These are phyloP conservation scores for Hyphodiscus sp. DNA, from an alignment of 2,329 filamentous ascomycete species.

Conservation along the genomic window DNA sequence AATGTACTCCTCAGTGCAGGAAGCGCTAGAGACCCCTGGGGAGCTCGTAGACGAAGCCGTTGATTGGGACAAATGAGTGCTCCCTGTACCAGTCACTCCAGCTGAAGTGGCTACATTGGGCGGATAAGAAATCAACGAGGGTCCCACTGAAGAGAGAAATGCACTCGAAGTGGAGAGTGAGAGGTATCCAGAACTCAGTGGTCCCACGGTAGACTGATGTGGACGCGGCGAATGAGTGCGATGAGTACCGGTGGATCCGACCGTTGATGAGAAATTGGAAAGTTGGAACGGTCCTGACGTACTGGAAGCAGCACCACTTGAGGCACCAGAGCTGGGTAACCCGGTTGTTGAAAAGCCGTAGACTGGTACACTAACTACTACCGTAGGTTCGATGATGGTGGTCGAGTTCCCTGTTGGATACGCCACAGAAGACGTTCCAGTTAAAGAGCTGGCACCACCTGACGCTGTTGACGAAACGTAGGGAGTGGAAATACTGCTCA, in stretches of 20 bases:
- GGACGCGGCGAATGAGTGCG: too few species aligned
- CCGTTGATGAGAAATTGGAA: not conserved
- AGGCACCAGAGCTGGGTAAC: not conserved
- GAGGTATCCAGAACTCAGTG: too few species aligned
- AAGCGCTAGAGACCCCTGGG: not conserved
- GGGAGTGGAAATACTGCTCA: too few species aligned
- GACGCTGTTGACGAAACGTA: not conserved
- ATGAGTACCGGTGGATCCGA: not conserved
- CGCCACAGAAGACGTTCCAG: constrained; percentile 4
- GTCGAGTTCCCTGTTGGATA: constrained; percentile 11
- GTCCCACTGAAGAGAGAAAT: not conserved
- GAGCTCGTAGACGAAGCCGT: not conserved
- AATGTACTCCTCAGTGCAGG: not conserved
- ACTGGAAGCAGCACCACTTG: not conserved
- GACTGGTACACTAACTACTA: not conserved
- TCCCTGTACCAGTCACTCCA: too few species aligned
- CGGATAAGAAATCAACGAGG: not conserved
- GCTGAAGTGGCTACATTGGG: too few species aligned
- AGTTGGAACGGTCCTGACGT: not conserved
- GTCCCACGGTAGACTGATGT: too few species aligned
- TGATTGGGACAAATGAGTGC: too few species aligned
- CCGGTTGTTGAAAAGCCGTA: too few species aligned
- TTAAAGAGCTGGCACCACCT: not conserved
- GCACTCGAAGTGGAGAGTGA: not conserved
- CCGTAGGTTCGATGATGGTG: constrained; percentile 4